A percentile compares a stretch with the other conserved stretches of the same genome.
phyloP scores from a whole-genome alignment of 257 asterid genomes.

The Nicotiana tomentosiformis region DNA sequence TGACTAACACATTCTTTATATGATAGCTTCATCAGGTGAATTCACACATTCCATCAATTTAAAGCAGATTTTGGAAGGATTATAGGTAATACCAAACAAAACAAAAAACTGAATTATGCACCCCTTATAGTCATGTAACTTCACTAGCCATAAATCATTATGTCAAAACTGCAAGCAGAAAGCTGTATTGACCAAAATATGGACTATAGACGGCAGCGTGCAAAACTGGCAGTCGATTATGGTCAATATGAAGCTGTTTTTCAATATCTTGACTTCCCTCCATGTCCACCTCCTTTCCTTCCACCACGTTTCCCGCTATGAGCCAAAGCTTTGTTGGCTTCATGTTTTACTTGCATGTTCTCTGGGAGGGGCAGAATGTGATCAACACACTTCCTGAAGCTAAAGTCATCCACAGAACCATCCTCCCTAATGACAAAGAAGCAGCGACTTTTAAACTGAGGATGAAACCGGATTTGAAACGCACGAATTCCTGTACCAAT shows the following conservation, averaged over 20 bases:
- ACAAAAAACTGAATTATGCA: neutral
- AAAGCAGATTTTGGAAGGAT: neutral
- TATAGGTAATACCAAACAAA: neutral
- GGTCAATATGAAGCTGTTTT: neutral
- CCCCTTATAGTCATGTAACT: neutral
- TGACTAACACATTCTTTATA: neutral
- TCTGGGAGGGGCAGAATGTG: conserved; percentile 80
- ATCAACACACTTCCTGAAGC: conserved; percentile 94
- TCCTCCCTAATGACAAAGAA: conserved; percentile 82
- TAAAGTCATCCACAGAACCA: conserved; percentile 70
- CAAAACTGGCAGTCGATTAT: neutral
- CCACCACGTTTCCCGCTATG: conserved; percentile 59
- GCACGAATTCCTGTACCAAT: conserved; percentile 58
- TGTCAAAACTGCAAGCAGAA: neutral
- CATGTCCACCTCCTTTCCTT: conserved; percentile 42
- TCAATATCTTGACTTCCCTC: conserved; percentile 1
- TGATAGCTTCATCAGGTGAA: neutral
- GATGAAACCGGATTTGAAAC: conserved; percentile 84
- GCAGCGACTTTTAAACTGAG: conserved; percentile 80
- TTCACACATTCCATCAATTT: neutral
- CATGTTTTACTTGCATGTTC: conserved; percentile 62
- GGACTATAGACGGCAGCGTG: neutral
- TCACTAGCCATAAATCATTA: neutral
- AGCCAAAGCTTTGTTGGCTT: conserved; percentile 53
- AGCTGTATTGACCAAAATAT: neutral